Evolutionary conservation across 257 asterid genomes (phyloP).

Genomic region (Fraxinus americana): DNA sequence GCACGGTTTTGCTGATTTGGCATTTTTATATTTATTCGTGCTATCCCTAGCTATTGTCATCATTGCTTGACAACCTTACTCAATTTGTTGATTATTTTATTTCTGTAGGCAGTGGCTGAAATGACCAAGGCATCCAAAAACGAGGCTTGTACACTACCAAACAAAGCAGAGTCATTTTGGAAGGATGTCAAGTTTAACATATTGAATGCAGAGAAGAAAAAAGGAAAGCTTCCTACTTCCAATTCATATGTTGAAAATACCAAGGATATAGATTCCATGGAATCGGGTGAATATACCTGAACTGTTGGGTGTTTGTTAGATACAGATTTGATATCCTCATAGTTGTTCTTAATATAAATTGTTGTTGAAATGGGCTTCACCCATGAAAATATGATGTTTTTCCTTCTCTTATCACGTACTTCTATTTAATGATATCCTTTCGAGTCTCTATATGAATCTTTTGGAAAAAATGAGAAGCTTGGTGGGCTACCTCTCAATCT

Average conservation of each 20-base stretch:
- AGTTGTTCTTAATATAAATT: conserved; percentile 9
- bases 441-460: not conserved
- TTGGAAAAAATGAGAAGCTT: conserved; percentile 4
- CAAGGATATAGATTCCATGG: conserved; percentile 26
- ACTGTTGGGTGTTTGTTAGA: conserved; percentile 14
- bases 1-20: not conserved
- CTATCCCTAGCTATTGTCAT: not conserved
- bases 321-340: not conserved
- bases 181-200: conserved; percentile 45
- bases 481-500: conserved; percentile 14
- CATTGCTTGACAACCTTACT: not conserved
- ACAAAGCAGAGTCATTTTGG: conserved; percentile 58
- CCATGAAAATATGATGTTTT: conserved; percentile 4
- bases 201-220: conserved; percentile 41
- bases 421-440: not conserved
- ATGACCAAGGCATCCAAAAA: conserved; percentile 70
- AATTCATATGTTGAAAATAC: conserved; percentile 29
- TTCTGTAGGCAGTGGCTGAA: conserved; percentile 79
- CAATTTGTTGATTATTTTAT: conserved; percentile 22
- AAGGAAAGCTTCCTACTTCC: conserved; percentile 30
- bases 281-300: conserved; percentile 44
- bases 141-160: conserved; percentile 72
- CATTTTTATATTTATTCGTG: not conserved
- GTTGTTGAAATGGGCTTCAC: not conserved
- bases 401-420: not conserved